Evolutionary conservation across 1,139 yeast genomes (phyloP).

Genomic region (Candida sojae): DNA sequence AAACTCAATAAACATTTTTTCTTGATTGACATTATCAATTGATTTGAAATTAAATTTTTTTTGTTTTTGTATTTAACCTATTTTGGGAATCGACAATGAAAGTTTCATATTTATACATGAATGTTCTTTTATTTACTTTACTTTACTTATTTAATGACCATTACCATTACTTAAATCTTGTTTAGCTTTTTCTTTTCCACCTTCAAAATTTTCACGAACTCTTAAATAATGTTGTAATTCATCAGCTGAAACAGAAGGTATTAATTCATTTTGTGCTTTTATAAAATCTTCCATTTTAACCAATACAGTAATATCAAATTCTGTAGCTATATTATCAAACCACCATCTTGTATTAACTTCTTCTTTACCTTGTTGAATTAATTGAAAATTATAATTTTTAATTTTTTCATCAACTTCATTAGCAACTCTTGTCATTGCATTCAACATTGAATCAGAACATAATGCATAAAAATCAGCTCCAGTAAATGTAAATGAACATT

Average conservation of each 20-base stretch:
- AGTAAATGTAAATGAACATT: constrained; percentile 85
- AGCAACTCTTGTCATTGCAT: constrained; percentile 93
- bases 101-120: neutral
- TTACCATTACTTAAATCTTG: constrained; percentile 8
- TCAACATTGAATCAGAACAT: constrained; percentile 91
- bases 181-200: constrained; percentile 39
- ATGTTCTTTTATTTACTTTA: too few species aligned
- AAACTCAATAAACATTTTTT: neutral
- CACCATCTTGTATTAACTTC: constrained; percentile 76
- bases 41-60: too few species aligned
- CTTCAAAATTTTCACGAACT: constrained; percentile 80
- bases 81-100: neutral
- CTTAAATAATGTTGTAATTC: constrained; percentile 80
- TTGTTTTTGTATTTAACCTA: neutral
- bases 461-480: constrained; percentile 98
- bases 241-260: constrained; percentile 86
- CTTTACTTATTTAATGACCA: too few species aligned
- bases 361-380: constrained; percentile 27
- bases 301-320: constrained; percentile 65
- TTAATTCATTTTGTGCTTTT: constrained; percentile 69
- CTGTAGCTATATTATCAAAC: constrained; percentile 82
- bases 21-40: too few species aligned
- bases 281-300: constrained; percentile 74
- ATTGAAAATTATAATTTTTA: constrained; percentile 45
- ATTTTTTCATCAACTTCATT: constrained; percentile 71